A percentile compares a stretch with the other conserved stretches of the same genome.
Evolutionary conservation across 192 early-diverging fungal genomes (phyloP).

Genomic region (Chytriomyces sp.): DNA sequence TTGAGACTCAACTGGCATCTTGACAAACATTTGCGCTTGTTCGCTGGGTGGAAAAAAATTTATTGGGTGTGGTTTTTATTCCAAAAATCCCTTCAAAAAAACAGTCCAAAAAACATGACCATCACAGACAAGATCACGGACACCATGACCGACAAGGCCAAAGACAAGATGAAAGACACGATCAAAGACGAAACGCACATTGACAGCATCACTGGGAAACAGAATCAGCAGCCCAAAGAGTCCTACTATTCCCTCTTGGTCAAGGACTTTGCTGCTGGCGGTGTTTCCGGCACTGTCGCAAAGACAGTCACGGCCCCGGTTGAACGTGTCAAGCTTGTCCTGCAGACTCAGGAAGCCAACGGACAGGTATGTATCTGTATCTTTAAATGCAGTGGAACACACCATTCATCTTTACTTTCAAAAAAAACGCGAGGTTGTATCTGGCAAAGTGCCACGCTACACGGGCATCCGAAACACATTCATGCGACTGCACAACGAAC

Average conservation of each 20-base stretch:
- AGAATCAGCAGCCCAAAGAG: neutral
- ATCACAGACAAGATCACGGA: too few relatives aligned
- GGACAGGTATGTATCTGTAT: too few relatives aligned
- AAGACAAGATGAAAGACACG: too few relatives aligned
- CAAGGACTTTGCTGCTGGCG: slow-evolving; percentile 83
- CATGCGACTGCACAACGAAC: slow-evolving; percentile 81
- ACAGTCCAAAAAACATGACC: neutral
- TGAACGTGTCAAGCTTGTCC: slow-evolving; percentile 91
- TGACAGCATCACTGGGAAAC: too few relatives aligned
- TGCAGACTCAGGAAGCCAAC: slow-evolving; percentile 31
- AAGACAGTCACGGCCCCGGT: slow-evolving; percentile 97
- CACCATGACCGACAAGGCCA: too few relatives aligned
- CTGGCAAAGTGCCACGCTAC: slow-evolving; percentile 79
- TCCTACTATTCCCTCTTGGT: slow-evolving; percentile 29
- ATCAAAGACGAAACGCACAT: too few relatives aligned
- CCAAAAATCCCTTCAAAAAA: neutral
- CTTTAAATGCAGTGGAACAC: neutral
- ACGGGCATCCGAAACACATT: slow-evolving; percentile 93
- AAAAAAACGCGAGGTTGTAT: slow-evolving; percentile 63
- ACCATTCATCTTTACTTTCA: slow-evolving; percentile 31
- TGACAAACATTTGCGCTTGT: too few relatives aligned
- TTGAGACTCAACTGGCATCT: neutral
- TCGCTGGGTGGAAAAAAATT: too few relatives aligned
- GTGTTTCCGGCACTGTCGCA: slow-evolving; percentile 96
- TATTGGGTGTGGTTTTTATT: too few relatives aligned